Conservation (phyloP, 768 basidiomycete genomes). For the Lactifluus piperatus region DNA sequence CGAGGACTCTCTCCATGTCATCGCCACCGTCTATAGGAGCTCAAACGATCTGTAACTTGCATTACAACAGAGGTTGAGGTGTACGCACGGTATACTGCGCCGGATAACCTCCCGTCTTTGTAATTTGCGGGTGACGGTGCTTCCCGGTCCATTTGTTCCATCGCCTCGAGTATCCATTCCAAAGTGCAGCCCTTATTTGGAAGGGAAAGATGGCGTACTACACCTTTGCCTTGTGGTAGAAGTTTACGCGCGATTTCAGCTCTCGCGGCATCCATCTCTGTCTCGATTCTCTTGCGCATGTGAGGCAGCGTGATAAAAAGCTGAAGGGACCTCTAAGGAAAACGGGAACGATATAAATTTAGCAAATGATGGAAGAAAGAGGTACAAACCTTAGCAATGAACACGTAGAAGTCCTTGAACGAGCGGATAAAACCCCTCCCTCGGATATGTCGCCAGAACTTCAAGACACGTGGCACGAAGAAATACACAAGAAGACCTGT, state of each 20-base stretch:
- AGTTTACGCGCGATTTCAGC: constrained; percentile 59
- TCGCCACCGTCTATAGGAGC: constrained; percentile 64
- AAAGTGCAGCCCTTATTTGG: constrained; percentile 54
- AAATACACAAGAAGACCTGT: constrained; percentile 52
- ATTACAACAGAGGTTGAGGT: neutral
- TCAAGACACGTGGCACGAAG: constrained; percentile 41
- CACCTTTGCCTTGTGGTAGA: constrained; percentile 51
- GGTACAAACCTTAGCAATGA: constrained; percentile 42
- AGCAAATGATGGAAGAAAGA: neutral
- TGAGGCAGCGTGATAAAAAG: constrained; percentile 56
- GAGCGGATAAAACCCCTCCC: constrained; percentile 50
- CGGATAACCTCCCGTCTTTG: constrained; percentile 67
- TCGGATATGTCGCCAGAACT: constrained; percentile 50
- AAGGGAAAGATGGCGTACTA: constrained; percentile 57
- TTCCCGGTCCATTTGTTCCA: constrained; percentile 70
- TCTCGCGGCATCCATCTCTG: constrained; percentile 56
- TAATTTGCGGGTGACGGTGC: constrained; percentile 42
- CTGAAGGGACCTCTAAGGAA: constrained; percentile 41
- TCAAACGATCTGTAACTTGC: neutral
- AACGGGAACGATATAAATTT: constrained; percentile 1
- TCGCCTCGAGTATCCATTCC: constrained; percentile 71
- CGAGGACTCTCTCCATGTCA: constrained; percentile 69
- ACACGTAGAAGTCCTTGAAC: constrained; percentile 43
- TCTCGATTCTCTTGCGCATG: constrained; percentile 47
- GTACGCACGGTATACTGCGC: constrained; percentile 75